Evolutionary conservation across 1,284 basidiomycete species (phyloP), one percentile per base, ranked within the genome.

Genomic region (Cutaneotrichosporon mucoides): DNA sequence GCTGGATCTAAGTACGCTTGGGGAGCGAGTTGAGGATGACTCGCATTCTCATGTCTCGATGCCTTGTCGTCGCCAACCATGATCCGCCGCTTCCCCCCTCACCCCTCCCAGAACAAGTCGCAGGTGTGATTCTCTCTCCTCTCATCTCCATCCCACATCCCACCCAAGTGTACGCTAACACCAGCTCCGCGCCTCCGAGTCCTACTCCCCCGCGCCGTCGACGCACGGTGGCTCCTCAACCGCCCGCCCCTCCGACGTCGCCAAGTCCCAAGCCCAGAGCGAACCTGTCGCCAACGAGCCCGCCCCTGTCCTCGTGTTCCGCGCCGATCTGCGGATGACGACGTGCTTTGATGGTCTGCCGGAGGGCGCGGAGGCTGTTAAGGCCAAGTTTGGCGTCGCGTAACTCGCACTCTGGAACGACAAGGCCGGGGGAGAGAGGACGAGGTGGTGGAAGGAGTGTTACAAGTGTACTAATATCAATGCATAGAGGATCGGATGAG

Each of bases 261-360:
- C 56, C 44, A 33, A 56, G 16, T 34, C 4, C 35, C 7, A 42
- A 7, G 9, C 47, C 11, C 34, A 36, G 12, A 11, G 5, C 5
- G 3, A 7, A 24, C 33, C 44, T 10, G 33, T 33, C 45, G 7
- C 46, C 47, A 49, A 40, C 37, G 33, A 34, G n/a, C 6, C 37
- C 52, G 47, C 46, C 16, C 53, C 58, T 37, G 56, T 43, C 10
- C 52, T 57, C 60, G 59, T 64, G 12, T 72, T 70, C 62, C 57
- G 68, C 35, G 51, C 63, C 4, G 70, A 72, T 50, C 59, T 66
- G 45, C 68, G 68, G 7, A 47, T 70, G 37, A 50, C 48, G 49
- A 66, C 65, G 4, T 64, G 60, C 40, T 67, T 72, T 15, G 70
- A 69, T 44, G 48, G 45, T 0, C 35, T 66, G 40, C 66, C 65